A percentile compares a stretch with the other conserved stretches of the same genome.
Evolutionary conservation across 768 basidiomycete genomes (phyloP).

Genomic region (Rubroboletus satanas): DNA sequence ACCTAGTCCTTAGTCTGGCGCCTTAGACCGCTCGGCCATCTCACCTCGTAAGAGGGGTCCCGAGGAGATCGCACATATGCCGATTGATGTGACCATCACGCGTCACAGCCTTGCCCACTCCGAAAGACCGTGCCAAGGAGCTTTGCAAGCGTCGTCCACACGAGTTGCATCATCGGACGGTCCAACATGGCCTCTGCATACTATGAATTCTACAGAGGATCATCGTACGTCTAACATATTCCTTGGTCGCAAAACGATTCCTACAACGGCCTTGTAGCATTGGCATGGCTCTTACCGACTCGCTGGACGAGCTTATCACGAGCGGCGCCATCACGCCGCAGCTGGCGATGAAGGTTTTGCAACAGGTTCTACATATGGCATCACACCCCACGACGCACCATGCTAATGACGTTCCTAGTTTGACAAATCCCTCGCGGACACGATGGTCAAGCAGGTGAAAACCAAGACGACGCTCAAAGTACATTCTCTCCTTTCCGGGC

Average conservation of each 20-base stretch:
- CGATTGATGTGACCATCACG: constrained; percentile 18
- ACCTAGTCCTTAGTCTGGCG: constrained; percentile 53
- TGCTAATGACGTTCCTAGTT: constrained; percentile 53
- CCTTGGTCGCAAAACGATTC: neutral
- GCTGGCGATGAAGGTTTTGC: constrained; percentile 96
- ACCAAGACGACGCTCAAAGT: constrained; percentile 93
- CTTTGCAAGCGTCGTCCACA: constrained; percentile 10
- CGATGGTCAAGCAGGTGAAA: constrained; percentile 90
- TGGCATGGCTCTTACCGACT: constrained; percentile 96
- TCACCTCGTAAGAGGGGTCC: constrained; percentile 8
- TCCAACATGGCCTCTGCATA: constrained; percentile 72
- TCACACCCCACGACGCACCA: neutral
- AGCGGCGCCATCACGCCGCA: constrained; percentile 96
- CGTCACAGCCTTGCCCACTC: constrained; percentile 13
- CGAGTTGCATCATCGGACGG: constrained; percentile 3
- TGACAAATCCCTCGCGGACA: constrained; percentile 92
- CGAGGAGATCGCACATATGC: neutral
- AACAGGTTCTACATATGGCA: constrained; percentile 64
- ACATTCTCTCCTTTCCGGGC: constrained; percentile 12
- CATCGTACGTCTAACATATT: constrained; percentile 58
- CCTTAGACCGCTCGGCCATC: constrained; percentile 63
- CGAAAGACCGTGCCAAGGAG: neutral
- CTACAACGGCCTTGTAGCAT: constrained; percentile 51
- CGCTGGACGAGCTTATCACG: constrained; percentile 96
- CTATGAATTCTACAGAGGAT: constrained; percentile 91